Evolutionary conservation across 2,329 filamentous ascomycete species (phyloP).

Genomic region (Neofusicoccum sp.): DNA sequence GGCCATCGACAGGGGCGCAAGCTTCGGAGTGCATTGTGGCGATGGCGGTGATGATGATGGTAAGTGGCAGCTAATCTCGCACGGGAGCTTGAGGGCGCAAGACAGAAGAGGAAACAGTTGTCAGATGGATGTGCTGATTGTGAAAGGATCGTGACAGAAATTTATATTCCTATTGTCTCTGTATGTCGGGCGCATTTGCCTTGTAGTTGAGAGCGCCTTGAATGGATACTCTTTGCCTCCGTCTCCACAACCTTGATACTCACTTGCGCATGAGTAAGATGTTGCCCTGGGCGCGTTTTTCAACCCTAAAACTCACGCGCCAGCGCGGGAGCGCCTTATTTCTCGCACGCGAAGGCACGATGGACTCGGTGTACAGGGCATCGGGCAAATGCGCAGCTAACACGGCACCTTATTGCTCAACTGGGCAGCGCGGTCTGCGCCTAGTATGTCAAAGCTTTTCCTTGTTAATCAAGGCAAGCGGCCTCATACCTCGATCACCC

Average conservation of each 20-base stretch:
- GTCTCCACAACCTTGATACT: not conserved
- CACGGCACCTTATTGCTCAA: not conserved
- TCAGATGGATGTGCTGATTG: no score
- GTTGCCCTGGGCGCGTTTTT: no score
- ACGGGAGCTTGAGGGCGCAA: no score
- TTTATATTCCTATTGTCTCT: no score
- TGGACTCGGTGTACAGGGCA: not conserved
- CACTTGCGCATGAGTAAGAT: conserved; percentile 2
- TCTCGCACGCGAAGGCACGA: not conserved
- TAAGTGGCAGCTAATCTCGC: not conserved
- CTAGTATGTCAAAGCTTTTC: not conserved
- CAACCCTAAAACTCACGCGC: not conserved
- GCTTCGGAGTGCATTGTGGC: no score
- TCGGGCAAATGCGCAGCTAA: not conserved
- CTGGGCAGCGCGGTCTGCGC: not conserved
- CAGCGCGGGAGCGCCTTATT: not conserved
- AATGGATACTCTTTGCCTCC: not conserved
- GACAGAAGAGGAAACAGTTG: no score
- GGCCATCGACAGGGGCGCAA: not conserved
- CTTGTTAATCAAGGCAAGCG: not conserved
- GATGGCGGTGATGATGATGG: not conserved
- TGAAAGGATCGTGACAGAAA: no score
- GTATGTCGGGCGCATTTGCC: not conserved
- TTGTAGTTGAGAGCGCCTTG: not conserved
- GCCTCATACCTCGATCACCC: not conserved